Base-by-base conservation (phyloP, 2,329 filamentous ascomycete genomes). In the Ophiosphaerella herpotricha region DNA sequence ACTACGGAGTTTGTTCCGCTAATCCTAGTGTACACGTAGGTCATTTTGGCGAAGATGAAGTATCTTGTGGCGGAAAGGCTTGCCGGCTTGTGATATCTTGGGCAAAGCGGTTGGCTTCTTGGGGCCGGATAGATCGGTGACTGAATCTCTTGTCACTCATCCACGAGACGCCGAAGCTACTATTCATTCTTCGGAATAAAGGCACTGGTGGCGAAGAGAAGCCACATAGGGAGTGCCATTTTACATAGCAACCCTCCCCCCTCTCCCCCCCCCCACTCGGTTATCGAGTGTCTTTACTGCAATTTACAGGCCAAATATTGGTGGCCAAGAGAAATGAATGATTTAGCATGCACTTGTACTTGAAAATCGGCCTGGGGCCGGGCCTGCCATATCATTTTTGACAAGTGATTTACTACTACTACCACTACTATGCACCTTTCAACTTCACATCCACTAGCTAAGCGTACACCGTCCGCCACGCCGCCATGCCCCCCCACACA, bases 1-100 rank as follows among this genome's bases (percentile, higher is more conserved):
- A 63, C 74, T 87, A 61, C 77, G 80, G 66, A 80, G 77, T 62
- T 72, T 88, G 39, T 87, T 88, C 69, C 60, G 60, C 16, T 73
- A 48, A 40, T 14, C 13, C 8, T 40, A 18, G 7, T 12, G 16
- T 13, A 21, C 4, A 36, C n/a, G 34, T 2, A 9, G n/a, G 12
- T 12, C 35, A 5, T 16, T 18, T 18, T 23, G 24, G 1, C 26
- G n/a, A 29, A 41, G 31, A 31, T 33, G 37, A 16, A 29, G 13
- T n/a, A 9, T 33, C 5, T 5, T 29, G 8, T 26, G 46, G 33
- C 34, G 46, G 46, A 41, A 50, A 31, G n/a, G 32, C 14, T 31
- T 37, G 37, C 42, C 47, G 42, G 42, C 42, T 45, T 50, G 43
- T 45, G 37, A 33, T 12, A 14, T 41, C 39, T 46, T 41, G 48